Base-by-base conservation (phyloP, 768 basidiomycete species). In the Cystofilobasidium bisporidii region DNA sequence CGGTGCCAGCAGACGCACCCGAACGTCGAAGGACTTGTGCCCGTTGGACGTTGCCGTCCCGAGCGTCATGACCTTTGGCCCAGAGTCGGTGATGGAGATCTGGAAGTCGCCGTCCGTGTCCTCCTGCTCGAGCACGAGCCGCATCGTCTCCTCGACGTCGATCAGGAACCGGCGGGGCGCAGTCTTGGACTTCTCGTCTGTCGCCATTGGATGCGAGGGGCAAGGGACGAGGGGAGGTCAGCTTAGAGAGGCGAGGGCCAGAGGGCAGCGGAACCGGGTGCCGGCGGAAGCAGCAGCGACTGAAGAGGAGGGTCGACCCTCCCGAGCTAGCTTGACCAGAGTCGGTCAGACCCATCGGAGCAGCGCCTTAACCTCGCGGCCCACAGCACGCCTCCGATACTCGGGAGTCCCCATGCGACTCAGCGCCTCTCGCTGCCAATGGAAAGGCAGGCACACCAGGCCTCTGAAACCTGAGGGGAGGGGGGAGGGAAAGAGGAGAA, bases 21-120 rank as follows among this genome's bases (percentile, higher is more conserved):
- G 83, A 70, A 98, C 91, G 78, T 99, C 94, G 76, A 96, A 96
- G 3, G 87, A 87, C 80, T 97, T 97, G 85, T 90, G 93, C 22
- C 93, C 94, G 78, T 99, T 99, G 77, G 89, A 91, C 5, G 91
- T 91, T 12, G 91, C 94, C 0, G 94, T 99, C 22, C 94, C 94
- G 64, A 99, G 82, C 0, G 93, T 85, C 82, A 98, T 87, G 76
- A 94, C 83, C 80, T 98, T 99, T 17, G 93, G 93, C 3, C 96
- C 93, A 69, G 91, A 90, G 75, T 99, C 94, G 26, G 88, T 92
- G 75, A 97, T 84, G 72, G 88, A 91, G 75, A 98, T 97, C 77
- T 94, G 91, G 75, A 94, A 91, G 77, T 97, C 91, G 38, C 88
- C 88, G 71, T 98, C 91, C 18, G 94, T 97, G 75, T 99, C 94